Conservation (phyloP, 2,329 filamentous ascomycete genomes). For the Hymenoscyphus repandus region DNA sequence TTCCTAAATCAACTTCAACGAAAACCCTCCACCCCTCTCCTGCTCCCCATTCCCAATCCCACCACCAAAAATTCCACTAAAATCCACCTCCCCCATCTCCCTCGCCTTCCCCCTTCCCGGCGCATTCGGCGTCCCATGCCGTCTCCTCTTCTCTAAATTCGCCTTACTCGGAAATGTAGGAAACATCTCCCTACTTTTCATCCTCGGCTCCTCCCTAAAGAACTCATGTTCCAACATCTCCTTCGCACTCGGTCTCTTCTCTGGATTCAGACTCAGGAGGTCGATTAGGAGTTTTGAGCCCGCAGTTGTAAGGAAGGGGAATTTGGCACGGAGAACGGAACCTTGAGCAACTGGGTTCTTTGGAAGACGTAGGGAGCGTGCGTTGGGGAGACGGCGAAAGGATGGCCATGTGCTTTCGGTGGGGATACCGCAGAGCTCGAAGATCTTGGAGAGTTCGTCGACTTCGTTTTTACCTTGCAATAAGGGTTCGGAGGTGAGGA, state of each 20-base stretch:
- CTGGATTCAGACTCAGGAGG: slow-evolving; percentile 72
- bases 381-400: slow-evolving; percentile 84
- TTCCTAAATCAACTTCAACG: slow-evolving; percentile 54
- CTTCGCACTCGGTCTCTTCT: slow-evolving; percentile 60
- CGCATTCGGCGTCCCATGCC: slow-evolving; percentile 72
- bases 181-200: slow-evolving; percentile 88
- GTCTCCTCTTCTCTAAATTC: slow-evolving; percentile 75
- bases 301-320: slow-evolving; percentile 73
- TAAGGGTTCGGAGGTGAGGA: slow-evolving; percentile 76
- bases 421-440: slow-evolving; percentile 82
- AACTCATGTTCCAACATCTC: slow-evolving; percentile 77
- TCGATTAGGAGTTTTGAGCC: slow-evolving; percentile 65
- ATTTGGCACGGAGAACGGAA: slow-evolving; percentile 66
- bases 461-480: slow-evolving; percentile 90
- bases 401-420: slow-evolving; percentile 78
- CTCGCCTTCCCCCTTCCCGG: slow-evolving; percentile 66
- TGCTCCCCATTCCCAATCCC: slow-evolving; percentile 55
- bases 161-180: slow-evolving; percentile 96
- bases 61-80: slow-evolving; percentile 64
- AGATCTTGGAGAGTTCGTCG: slow-evolving; percentile 81
- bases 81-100: slow-evolving; percentile 53
- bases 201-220: slow-evolving; percentile 82
- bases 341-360: slow-evolving; percentile 35
- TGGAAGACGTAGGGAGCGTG: slow-evolving; percentile 69
- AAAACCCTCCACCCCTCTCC: slow-evolving; percentile 61